Base-by-base conservation (phyloP, 2,329 filamentous ascomycete species). In the Emergomyces pasteurianus region DNA sequence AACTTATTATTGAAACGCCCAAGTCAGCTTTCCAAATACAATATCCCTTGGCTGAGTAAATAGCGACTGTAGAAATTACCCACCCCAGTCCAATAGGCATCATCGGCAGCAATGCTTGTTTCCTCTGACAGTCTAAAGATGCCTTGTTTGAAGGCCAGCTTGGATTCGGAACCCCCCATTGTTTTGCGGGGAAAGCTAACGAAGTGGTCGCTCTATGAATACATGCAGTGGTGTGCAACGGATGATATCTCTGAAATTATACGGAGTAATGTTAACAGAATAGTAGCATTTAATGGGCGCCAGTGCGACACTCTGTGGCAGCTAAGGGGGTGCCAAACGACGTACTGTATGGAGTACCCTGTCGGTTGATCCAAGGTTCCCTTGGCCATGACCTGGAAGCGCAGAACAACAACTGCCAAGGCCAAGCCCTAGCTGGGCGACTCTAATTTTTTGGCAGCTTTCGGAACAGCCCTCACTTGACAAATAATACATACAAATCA, bases 151-250 rank as follows among this genome's bases (percentile, higher is more conserved):
- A 99, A 97, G 72, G 92, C 90, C 72, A 97, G 86, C 83, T 97
- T 97, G 70, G 92, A 97, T 79, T 97, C 92, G 77, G 92, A 96
- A 73, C 92, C 92, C 76, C 94, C 94, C 94, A 99, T 99, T 61
- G 70, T 72, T 66, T 67, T 63, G 66, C 63, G 66, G 55, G 53
- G 59, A 36, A 57, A 59, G 46, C 34, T 60, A 36, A 56, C 26
- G 50, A n/a, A 47, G 36, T 23, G n/a, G 34, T n/a, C 14, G 49
- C 28, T n/a, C 49, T 42, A 40, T 26, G 42, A 54, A 18, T 21
- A 31, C 50, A 60, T 60, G 59, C 23, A 57, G 47, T 42, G 18
- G 12, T 21, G 23, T 3, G 16, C 16, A 46, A 23, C 16, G 40
- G 21, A 28, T 18, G 23, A n/a, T n/a, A 57, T 6, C 40, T 6